Evolutionary conservation across 2,329 filamentous ascomycete species (phyloP).

Genomic region (Remersonia thermophila): DNA sequence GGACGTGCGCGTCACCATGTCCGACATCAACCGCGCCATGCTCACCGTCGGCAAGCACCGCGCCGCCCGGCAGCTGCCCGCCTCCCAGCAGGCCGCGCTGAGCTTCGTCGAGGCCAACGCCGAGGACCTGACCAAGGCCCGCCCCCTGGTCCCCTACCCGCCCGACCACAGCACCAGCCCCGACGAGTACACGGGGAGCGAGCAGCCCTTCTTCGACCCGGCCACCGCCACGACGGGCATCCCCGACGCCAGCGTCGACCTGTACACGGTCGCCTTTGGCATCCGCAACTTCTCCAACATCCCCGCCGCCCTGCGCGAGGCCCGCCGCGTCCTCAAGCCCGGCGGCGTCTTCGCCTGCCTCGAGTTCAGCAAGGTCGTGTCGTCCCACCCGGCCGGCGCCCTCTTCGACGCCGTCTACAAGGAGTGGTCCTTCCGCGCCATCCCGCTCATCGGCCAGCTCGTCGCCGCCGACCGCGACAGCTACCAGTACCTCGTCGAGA

Average conservation of each 20-base stretch:
- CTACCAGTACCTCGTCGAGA: conserved; percentile 98
- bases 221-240: conserved; percentile 33
- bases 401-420: conserved; percentile 82
- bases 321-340: conserved; percentile 78
- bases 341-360: conserved; percentile 94
- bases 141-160: conserved; percentile 10
- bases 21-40: conserved; percentile 96
- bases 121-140: conserved; percentile 44
- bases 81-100: conserved; percentile 43
- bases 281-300: conserved; percentile 97
- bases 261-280: conserved; percentile 96
- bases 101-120: conserved; percentile 85
- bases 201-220: conserved; percentile 13
- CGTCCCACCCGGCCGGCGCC: conserved; percentile 43
- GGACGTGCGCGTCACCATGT: conserved; percentile 73
- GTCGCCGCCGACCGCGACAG: conserved; percentile 89
- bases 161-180: background rate
- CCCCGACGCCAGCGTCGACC: conserved; percentile 61
- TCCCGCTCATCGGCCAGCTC: conserved; percentile 88
- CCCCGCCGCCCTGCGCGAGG: conserved; percentile 67
- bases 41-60: conserved; percentile 76
- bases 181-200: background rate
- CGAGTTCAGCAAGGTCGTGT: conserved; percentile 74
- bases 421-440: conserved; percentile 88
- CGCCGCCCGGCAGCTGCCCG: conserved; percentile 41